Conservation (phyloP, 2,329 filamentous ascomycete genomes). For the Fusarium austroafricanum region DNA sequence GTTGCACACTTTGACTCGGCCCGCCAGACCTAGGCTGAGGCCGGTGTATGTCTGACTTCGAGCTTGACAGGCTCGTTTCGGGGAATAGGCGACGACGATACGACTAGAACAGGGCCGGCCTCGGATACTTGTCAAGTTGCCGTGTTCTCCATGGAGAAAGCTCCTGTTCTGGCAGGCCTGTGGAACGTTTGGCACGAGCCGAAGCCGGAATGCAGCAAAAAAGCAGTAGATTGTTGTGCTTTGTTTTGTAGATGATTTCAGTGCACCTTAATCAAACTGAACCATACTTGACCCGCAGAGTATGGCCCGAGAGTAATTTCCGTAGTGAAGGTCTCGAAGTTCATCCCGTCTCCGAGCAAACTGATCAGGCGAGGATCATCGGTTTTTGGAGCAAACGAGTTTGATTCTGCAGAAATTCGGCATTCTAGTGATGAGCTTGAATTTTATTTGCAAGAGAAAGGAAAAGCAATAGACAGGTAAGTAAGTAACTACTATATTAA, state of each 20-base stretch:
- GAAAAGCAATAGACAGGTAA: no score
- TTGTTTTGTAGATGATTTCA: not conserved
- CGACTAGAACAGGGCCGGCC: slow-evolving; percentile 22
- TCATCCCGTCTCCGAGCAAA: slow-evolving; percentile 12
- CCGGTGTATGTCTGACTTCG: slow-evolving; percentile 46
- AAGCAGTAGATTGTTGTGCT: slow-evolving; percentile 23
- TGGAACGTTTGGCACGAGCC: slow-evolving; percentile 31
- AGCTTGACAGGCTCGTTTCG: slow-evolving; percentile 43
- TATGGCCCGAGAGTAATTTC: slow-evolving; percentile 16
- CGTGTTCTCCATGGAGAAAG: slow-evolving; percentile 25
- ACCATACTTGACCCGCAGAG: not conserved
- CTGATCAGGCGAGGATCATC: not conserved
- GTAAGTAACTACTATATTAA: no score
- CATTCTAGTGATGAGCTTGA: no score
- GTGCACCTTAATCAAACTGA: slow-evolving; percentile 18
- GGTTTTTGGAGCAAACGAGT: not conserved
- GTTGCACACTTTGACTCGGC: slow-evolving; percentile 46
- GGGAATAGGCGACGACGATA: slow-evolving; percentile 31
- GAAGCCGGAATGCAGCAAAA: slow-evolving; percentile 18
- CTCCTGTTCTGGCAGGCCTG: slow-evolving; percentile 32
- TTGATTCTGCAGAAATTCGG: not conserved
- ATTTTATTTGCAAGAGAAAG: not conserved
- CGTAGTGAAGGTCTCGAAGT: slow-evolving; percentile 4
- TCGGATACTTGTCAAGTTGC: slow-evolving; percentile 28
- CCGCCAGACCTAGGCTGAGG: slow-evolving; percentile 40